Conservation (phyloP, 2,329 filamentous ascomycete species). For the Fusarium neocosmosporiellum region DNA sequence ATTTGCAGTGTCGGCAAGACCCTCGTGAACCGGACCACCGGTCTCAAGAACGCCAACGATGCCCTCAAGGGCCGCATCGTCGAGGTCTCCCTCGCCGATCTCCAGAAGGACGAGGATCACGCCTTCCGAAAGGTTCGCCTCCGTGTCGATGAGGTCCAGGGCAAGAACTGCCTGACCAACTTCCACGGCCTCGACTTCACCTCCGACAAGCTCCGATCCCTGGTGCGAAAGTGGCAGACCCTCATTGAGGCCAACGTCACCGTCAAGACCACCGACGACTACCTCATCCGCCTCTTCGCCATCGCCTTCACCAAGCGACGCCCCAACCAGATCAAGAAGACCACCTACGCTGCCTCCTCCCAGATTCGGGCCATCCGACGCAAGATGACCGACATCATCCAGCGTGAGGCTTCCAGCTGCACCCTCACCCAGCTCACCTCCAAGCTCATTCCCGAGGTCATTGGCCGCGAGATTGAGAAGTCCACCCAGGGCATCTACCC, state of each 20-base stretch:
- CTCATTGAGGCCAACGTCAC: constrained; percentile 99
- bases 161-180: constrained; percentile 99
- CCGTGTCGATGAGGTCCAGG: constrained; percentile 97
- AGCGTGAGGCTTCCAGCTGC: constrained; percentile 93
- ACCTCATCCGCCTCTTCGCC: constrained; percentile 98
- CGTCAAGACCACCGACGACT: constrained; percentile 99
- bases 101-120: constrained; percentile 99
- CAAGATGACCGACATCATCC: constrained; percentile 99
- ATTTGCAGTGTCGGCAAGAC: constrained; percentile 94
- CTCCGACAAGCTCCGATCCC: constrained; percentile 98
- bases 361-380: constrained; percentile 98
- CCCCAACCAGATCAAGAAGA: constrained; percentile 99
- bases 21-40: constrained; percentile 98
- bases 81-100: constrained; percentile 98
- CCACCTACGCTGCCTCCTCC: constrained; percentile 95
- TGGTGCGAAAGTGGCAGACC: constrained; percentile 99
- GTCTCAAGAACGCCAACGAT: constrained; percentile 99
- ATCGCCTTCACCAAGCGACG: constrained; percentile 99
- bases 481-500: constrained; percentile 99
- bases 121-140: constrained; percentile 99
- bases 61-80: constrained; percentile 98
- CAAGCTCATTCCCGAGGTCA: constrained; percentile 99
- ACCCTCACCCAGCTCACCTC: constrained; percentile 95
- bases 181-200: constrained; percentile 99
- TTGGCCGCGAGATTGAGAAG: constrained; percentile 99